Evolutionary conservation across 2,329 filamentous ascomycete genomes (phyloP), one percentile per base, ranked within the genome.

Genomic region (Neurospora sp.): DNA sequence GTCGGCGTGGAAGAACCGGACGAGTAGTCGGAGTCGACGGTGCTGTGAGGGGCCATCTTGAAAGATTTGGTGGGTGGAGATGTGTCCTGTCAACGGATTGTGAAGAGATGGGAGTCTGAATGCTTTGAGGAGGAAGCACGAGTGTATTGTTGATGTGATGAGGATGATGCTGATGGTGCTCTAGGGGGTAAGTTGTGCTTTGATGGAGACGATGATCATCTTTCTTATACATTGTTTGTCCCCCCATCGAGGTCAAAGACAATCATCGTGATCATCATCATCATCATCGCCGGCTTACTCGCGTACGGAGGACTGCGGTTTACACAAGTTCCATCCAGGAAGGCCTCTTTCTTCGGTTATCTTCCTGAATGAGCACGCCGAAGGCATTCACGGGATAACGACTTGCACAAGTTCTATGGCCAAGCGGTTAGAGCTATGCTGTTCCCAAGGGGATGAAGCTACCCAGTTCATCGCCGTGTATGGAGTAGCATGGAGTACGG

Each of bases 391-490:
- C 15, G 15, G 28, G 46, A 15, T 28, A 8, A 8, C 11, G 0
- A n/a, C 28, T 62, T 62, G 7, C 8, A 62, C 52, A 62, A 36
- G 28, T 62, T 36, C 28, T 28, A 2, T 1, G 23, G 33, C 52
- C 23, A 62, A 36, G 52, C 8, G 28, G 52, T 62, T 33, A n/a
- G 52, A 62, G 15, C 28, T 62, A 8, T 62, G 73, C 6, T 73
- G 74, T 70, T 72, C 74, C 17, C 68, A 38, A 6, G 76, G 71
- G 2, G 66, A 69, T n/a, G 40, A 58, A n/a, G 71, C 72, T 11
- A 71, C 72, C 38, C 62, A 39, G 38, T 33, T 40, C 13, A 72
- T 75, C 67, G 68, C 40, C 58, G 67, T 28, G 15, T 10, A 36
- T 33, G 52, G 23, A 17, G 52, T 33, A 10, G 52, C 52, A 62